Base-by-base conservation (phyloP, 768 basidiomycete species). In the Sporobolomyces pararoseus region DNA sequence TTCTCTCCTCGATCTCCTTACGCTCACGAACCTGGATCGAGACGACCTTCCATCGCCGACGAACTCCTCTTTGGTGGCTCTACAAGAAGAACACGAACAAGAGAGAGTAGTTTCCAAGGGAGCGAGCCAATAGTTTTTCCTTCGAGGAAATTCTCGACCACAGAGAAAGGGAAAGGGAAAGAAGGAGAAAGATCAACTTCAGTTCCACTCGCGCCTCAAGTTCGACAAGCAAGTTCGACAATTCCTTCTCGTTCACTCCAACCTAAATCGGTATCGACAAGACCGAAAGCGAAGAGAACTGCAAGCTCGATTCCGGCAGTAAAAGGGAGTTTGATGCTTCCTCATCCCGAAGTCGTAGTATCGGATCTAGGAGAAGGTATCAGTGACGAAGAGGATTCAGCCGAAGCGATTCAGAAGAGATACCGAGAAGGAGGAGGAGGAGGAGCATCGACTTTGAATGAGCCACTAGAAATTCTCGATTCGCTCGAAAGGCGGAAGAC, bases 1-100 rank as follows among this genome's bases (percentile, higher is more conserved):
- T 66, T 66, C 57, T 23, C 55, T 25, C 67, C 67, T 10, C 61
- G 67, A 6, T n/a, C 29, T 25, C 35, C 67, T 0, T 59, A 59
- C 42, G 42, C 67, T 35, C 32, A 63, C 58, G 58, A 44, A 31
- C n/a, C 35, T 4, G 34, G 31, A 37, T 3, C 3, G 27, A 6
- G 58, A 42, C 4, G 39, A 31, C 32, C 21, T 14, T 51, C 49
- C 32, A 59, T 59, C 42, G 58, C 27, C 14, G 46, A 50, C 7
- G 55, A 55, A 27, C 10, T 47, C 23, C 34, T 63, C 17, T 42
- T 63, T 42, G 49, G 62, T 3, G 31, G 53, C 2, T 44, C 37
- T 3, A 17, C 13, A 25, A 44, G 44, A 4, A 4, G 63, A 35
- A 23, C 14, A 23, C 4, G n/a, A 27, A 3, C 19, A 2, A 12